Evolutionary conservation across 1,284 basidiomycete genomes (phyloP).

Genomic region (Ustilago curta): DNA sequence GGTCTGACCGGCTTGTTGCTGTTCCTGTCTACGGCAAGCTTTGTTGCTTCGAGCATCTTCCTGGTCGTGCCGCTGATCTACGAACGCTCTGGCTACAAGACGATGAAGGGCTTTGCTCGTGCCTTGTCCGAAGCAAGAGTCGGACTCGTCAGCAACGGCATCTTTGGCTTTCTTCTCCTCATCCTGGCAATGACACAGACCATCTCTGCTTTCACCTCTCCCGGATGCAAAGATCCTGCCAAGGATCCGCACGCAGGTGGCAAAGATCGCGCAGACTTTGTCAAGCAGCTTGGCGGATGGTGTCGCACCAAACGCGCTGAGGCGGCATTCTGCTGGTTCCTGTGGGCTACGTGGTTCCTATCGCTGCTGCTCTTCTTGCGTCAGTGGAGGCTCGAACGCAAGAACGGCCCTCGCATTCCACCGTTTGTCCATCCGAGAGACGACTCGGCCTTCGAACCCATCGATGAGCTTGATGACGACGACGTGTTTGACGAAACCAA

Average conservation of each 20-base stretch:
- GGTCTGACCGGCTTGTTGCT: slow-evolving; percentile 62
- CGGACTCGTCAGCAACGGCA: slow-evolving; percentile 56
- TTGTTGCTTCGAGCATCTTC: slow-evolving; percentile 48
- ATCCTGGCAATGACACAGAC: slow-evolving; percentile 59
- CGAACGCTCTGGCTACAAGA: slow-evolving; percentile 47
- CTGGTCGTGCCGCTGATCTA: slow-evolving; percentile 56
- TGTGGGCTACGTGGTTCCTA: slow-evolving; percentile 51
- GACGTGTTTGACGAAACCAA: slow-evolving; percentile 36
- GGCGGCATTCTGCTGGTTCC: slow-evolving; percentile 63
- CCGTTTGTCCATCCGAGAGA: slow-evolving; percentile 62
- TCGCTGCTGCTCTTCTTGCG: slow-evolving; percentile 58
- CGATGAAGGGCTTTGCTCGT: slow-evolving; percentile 37
- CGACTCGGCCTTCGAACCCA: slow-evolving; percentile 61
- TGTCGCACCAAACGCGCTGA: slow-evolving; percentile 62
- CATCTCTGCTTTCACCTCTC: slow-evolving; percentile 57
- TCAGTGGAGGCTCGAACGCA: slow-evolving; percentile 59
- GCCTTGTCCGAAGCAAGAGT: slow-evolving; percentile 58
- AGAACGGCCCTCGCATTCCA: slow-evolving; percentile 64
- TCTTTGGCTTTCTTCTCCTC: slow-evolving; percentile 48
- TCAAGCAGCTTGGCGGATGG: slow-evolving; percentile 52
- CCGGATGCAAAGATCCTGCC: slow-evolving; percentile 58
- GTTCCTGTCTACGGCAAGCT: slow-evolving; percentile 44
- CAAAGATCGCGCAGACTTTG: slow-evolving; percentile 50
- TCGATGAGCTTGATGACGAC: slow-evolving; percentile 54
- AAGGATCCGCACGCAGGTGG: slow-evolving; percentile 58